Evolutionary conservation across 1,284 basidiomycete genomes (phyloP).

Genomic region (Microbotryomycetes sp.): DNA sequence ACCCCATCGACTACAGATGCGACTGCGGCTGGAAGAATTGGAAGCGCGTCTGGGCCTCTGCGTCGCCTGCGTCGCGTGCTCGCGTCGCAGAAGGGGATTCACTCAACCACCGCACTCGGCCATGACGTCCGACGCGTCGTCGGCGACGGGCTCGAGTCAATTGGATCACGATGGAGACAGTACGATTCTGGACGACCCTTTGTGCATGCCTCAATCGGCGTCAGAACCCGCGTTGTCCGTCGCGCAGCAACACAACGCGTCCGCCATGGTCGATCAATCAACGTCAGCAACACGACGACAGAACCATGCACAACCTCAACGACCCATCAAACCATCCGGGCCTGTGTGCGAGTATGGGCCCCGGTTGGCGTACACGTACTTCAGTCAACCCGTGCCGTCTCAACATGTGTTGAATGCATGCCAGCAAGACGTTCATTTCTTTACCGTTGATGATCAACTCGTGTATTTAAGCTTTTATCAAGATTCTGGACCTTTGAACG

Average conservation of each 20-base stretch:
- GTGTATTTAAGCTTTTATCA: slow-evolving; percentile 89
- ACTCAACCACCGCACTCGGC: background rate
- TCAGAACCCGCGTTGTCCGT: background rate
- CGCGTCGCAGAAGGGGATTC: too few relatives aligned
- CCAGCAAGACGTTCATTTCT: slow-evolving; percentile 21
- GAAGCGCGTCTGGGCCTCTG: too few relatives aligned
- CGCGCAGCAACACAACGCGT: slow-evolving; percentile 6
- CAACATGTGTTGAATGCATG: slow-evolving; percentile 24
- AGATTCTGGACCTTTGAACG: slow-evolving; percentile 90
- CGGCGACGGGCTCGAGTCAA: background rate
- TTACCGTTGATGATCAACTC: slow-evolving; percentile 80
- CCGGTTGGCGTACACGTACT: slow-evolving; percentile 36
- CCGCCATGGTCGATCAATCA: slow-evolving; percentile 19
- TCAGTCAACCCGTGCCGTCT: slow-evolving; percentile 22
- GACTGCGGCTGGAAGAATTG: too few relatives aligned
- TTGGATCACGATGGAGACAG: background rate
- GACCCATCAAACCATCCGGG: slow-evolving; percentile 9
- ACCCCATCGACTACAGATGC: too few relatives aligned
- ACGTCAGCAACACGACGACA: background rate
- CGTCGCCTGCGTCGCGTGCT: too few relatives aligned
- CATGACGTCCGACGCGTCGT: background rate
- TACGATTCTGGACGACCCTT: background rate
- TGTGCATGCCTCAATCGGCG: background rate
- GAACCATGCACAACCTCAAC: background rate
- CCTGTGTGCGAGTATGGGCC: slow-evolving; percentile 29